Conservation (phyloP, 345 rosid species). For the Rubroshorea leprosula region DNA sequence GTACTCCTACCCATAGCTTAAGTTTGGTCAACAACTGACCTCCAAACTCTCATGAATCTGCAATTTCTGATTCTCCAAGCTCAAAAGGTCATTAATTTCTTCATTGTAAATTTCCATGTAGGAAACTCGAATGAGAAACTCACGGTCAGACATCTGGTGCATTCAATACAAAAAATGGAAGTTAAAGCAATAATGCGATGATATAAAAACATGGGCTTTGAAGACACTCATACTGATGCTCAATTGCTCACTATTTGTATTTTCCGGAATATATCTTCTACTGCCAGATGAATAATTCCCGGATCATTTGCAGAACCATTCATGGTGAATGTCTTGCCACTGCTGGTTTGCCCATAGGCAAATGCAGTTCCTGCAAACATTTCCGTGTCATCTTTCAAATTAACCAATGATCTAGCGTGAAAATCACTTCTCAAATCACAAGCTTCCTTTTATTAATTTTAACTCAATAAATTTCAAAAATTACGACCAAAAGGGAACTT, state of each 20-base stretch:
- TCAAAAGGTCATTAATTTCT: slow-evolving; percentile 84
- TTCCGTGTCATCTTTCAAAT: neutral
- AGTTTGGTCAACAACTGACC: slow-evolving; percentile 46
- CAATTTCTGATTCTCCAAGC: slow-evolving; percentile 73
- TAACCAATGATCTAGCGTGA: too few species aligned
- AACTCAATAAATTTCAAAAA: too few species aligned
- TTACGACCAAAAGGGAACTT: too few species aligned
- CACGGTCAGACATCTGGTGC: slow-evolving; percentile 63
- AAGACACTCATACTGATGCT: neutral
- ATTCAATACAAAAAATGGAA: slow-evolving; percentile 9
- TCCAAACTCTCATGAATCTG: slow-evolving; percentile 92
- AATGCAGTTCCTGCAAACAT: slow-evolving; percentile 67
- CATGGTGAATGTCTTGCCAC: slow-evolving; percentile 98
- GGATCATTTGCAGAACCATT: slow-evolving; percentile 78
- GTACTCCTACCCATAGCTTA: too few species aligned
- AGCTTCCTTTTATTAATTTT: too few species aligned
- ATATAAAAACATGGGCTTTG: neutral
- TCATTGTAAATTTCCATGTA: slow-evolving; percentile 96
- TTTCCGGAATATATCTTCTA: slow-evolving; percentile 57
- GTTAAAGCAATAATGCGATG: neutral
- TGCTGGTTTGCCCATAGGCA: slow-evolving; percentile 98
- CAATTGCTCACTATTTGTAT: slow-evolving; percentile 55
- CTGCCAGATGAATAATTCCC: slow-evolving; percentile 70
- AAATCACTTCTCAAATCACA: too few species aligned
- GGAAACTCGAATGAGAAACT: slow-evolving; percentile 86